These are phyloP conservation scores for Penicillium sp. DNA, from an alignment of 2,329 filamentous ascomycete genomes.

Conservation along the genomic window DNA sequence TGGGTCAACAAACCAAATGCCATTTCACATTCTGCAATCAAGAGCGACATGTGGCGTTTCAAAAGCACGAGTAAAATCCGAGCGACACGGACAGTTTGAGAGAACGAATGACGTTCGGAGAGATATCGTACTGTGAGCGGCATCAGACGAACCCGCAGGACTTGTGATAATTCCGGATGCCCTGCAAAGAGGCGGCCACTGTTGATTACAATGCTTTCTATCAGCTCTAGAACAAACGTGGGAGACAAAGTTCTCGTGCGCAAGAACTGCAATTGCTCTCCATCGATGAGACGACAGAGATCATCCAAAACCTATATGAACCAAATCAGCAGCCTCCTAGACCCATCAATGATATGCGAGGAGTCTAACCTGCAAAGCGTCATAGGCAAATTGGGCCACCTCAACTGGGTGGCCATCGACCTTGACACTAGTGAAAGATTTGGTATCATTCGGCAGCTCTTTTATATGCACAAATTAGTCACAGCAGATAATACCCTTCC, in stretches of 20 bases:
- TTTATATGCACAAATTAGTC: not conserved
- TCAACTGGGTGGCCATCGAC: slow-evolving; percentile 65
- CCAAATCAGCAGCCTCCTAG: not conserved
- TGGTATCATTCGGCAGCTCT: slow-evolving; percentile 47
- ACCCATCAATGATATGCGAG: not conserved
- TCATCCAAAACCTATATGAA: slow-evolving; percentile 74
- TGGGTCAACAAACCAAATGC: slow-evolving; percentile 80
- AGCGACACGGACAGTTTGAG: slow-evolving; percentile 77
- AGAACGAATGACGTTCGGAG: slow-evolving; percentile 76
- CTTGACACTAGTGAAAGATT: slow-evolving; percentile 67
- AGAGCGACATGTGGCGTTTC: slow-evolving; percentile 71
- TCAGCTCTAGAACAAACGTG: slow-evolving; percentile 84
- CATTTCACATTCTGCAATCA: slow-evolving; percentile 79
- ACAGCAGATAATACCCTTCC: not conserved
- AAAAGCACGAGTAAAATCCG: slow-evolving; percentile 82
- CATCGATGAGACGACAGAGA: slow-evolving; percentile 82
- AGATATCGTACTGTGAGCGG: slow-evolving; percentile 78
- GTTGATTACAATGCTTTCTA: slow-evolving; percentile 86
- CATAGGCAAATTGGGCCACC: slow-evolving; percentile 74
- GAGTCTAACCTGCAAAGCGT: slow-evolving; percentile 62
- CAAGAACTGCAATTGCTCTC: slow-evolving; percentile 79
- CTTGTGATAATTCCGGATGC: slow-evolving; percentile 78
- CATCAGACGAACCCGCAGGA: slow-evolving; percentile 76
- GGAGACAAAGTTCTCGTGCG: slow-evolving; percentile 76
- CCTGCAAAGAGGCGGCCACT: slow-evolving; percentile 77